These are phyloP conservation scores for Salix purpurea DNA, from an alignment of 345 rosid genomes.

Conservation along the genomic window DNA sequence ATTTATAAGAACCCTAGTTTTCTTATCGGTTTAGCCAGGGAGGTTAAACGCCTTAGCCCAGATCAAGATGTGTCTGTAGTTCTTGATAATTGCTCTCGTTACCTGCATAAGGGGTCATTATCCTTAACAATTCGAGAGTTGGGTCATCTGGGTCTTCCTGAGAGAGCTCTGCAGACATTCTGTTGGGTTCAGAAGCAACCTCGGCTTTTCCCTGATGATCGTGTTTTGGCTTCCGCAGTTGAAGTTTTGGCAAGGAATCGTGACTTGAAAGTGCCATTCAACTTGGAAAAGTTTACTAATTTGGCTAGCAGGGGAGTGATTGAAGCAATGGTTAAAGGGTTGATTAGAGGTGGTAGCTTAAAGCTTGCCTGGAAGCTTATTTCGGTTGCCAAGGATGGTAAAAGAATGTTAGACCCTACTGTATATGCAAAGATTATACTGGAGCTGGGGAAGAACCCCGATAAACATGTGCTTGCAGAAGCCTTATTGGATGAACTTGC, in stretches of 20 bases:
- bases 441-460: slow-evolving; percentile 74
- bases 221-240: slow-evolving; percentile 56
- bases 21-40: slow-evolving; percentile 63
- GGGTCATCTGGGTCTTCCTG: slow-evolving; percentile 77
- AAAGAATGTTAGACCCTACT: slow-evolving; percentile 58
- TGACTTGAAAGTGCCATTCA: slow-evolving; percentile 51
- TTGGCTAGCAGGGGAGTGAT: slow-evolving; percentile 60
- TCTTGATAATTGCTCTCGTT: slow-evolving; percentile 50
- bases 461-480: slow-evolving; percentile 42
- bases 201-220: slow-evolving; percentile 63
- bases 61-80: slow-evolving; percentile 51
- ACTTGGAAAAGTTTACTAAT: slow-evolving; percentile 45
- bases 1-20: slow-evolving; percentile 57
- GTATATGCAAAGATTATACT: slow-evolving; percentile 65
- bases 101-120: slow-evolving; percentile 70
- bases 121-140: slow-evolving; percentile 68
- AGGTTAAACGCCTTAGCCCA: slow-evolving; percentile 41
- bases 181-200: slow-evolving; percentile 76
- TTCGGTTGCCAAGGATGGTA: slow-evolving; percentile 39
- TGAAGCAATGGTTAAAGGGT: slow-evolving; percentile 79
- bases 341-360: slow-evolving; percentile 60
- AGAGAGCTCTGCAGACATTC: slow-evolving; percentile 72
- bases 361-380: slow-evolving; percentile 69
- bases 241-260: slow-evolving; percentile 68
- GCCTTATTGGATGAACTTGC: slow-evolving; percentile 58